Base-by-base conservation (phyloP, 2,329 filamentous ascomycete genomes). In the Ophidiomyces ophidiicola region DNA sequence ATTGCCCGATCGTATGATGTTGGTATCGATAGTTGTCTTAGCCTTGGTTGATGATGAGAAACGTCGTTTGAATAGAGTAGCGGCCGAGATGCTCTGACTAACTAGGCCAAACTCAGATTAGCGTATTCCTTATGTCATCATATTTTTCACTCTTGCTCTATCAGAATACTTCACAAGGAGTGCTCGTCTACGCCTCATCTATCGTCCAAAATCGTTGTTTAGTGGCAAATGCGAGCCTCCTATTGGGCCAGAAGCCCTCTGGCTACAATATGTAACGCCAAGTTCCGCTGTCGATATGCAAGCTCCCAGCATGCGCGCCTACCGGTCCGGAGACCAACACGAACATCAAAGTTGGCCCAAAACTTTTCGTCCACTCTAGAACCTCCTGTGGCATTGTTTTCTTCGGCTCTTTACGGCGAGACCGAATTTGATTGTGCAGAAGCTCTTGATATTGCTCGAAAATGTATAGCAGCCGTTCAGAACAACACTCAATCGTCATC, bases 401-500 rank as follows among this genome's bases (percentile, higher is more conserved):
- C 23, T 6, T 26, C 37, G n/a, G 23, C 21, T 6, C n/a, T n/a
- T n/a, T n/a, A n/a, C n/a, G 23, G 19, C 12, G 30, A 39, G 8
- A 26, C 5, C 5, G 37, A 39, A n/a, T 23, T 39, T 28, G 7
- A 28, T 15, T 33, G 37, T 23, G 31, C 24, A 18, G 32, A 31
- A 23, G 39, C 39, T 12, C 12, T 35, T n/a, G 25, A 30, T 24
- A 35, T 41, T 14, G 39, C 39, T 36, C 39, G 39, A 17, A 30
- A 35, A 36, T 41, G 39, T 10, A 32, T 41, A n/a, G 8, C 11
- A 14, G 39, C 33, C 11, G 32, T 26, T 7, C 32, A 35, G 6
- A 31, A 25, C 24, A 31, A 25, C 18, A 18, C 26, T 3, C 24
- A 12, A n/a, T 17, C 32, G 10, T 32, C 24, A 20, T 19, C 15